A percentile compares a stretch with the other conserved stretches of the same genome.
Conservation (phyloP, 1,284 basidiomycete genomes). For the Trametes polyzona region DNA sequence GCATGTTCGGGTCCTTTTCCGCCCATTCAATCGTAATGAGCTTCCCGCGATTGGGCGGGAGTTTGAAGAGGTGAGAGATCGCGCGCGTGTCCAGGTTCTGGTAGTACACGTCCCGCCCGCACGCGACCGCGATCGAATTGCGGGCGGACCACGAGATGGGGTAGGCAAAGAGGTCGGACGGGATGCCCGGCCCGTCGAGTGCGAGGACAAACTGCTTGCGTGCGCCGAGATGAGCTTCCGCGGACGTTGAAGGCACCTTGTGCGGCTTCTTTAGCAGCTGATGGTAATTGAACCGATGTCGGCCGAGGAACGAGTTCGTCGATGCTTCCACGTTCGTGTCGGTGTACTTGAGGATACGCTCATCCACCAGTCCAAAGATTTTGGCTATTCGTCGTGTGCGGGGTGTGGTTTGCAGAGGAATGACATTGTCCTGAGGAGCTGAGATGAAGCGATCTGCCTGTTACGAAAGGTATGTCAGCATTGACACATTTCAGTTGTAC, state of each 20-base stretch:
- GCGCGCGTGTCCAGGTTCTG: slow-evolving; percentile 50
- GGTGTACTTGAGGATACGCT: slow-evolving; percentile 46
- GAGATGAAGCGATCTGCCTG: slow-evolving; percentile 54
- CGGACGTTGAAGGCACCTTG: slow-evolving; percentile 41
- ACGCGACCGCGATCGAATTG: slow-evolving; percentile 53
- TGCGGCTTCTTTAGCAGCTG: slow-evolving; percentile 43
- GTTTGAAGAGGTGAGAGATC: slow-evolving; percentile 47
- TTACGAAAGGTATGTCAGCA: background rate
- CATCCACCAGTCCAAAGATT: slow-evolving; percentile 49
- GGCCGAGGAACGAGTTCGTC: slow-evolving; percentile 36
- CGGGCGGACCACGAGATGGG: slow-evolving; percentile 50
- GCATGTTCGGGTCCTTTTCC: slow-evolving; percentile 33
- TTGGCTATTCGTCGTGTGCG: slow-evolving; percentile 53
- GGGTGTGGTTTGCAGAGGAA: slow-evolving; percentile 50
- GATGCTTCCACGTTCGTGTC: slow-evolving; percentile 35
- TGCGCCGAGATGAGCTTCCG: slow-evolving; percentile 45
- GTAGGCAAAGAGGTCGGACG: slow-evolving; percentile 48
- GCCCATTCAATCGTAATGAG: slow-evolving; percentile 45
- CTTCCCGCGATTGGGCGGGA: slow-evolving; percentile 30
- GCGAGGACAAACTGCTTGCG: slow-evolving; percentile 52
- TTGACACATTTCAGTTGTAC: background rate
- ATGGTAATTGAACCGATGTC: slow-evolving; percentile 43
- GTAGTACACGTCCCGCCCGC: slow-evolving; percentile 50
- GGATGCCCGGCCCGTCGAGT: slow-evolving; percentile 53
- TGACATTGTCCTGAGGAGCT: slow-evolving; percentile 39